A percentile compares a stretch with the other conserved stretches of the same genome.
Evolutionary conservation across 1,284 basidiomycete genomes (phyloP).

Genomic region (Ustilago tritici): DNA sequence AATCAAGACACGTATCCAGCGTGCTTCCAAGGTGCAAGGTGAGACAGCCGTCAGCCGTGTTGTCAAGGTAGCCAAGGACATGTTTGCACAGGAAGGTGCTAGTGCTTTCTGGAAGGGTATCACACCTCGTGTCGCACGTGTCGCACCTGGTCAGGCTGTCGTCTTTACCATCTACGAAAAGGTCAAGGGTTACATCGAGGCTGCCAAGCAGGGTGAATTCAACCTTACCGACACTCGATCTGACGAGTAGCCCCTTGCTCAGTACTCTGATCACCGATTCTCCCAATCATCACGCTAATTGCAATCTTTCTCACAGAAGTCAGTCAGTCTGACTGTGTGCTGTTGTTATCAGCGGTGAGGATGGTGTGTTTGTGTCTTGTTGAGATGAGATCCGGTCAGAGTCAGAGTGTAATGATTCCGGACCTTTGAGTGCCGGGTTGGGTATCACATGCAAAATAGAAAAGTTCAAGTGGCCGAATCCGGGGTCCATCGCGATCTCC

Average conservation of each 20-base stretch:
- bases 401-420: background rate
- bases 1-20: slow-evolving; percentile 89
- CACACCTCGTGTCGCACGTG: slow-evolving; percentile 93
- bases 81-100: slow-evolving; percentile 92
- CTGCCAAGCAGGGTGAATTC: slow-evolving; percentile 62
- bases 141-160: slow-evolving; percentile 80
- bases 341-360: background rate
- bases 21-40: slow-evolving; percentile 81
- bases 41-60: slow-evolving; percentile 82
- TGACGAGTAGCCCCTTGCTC: slow-evolving; percentile 49
- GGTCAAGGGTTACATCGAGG: slow-evolving; percentile 67
- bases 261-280: background rate
- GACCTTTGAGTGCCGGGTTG: background rate
- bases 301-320: slow-evolving; percentile 3
- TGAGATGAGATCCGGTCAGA: background rate
- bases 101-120: slow-evolving; percentile 86
- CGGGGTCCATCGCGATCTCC: background rate
- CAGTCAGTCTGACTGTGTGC: background rate
- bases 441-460: background rate
- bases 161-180: slow-evolving; percentile 72
- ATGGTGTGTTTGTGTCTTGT: background rate
- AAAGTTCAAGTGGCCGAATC: background rate
- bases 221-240: slow-evolving; percentile 57
- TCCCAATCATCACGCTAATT: slow-evolving; percentile 5
- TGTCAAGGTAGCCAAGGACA: slow-evolving; percentile 82